Evolutionary conservation across 2,329 filamentous ascomycete species (phyloP), one percentile per base, ranked within the genome.

Genomic region (Epicoccum nigrum): DNA sequence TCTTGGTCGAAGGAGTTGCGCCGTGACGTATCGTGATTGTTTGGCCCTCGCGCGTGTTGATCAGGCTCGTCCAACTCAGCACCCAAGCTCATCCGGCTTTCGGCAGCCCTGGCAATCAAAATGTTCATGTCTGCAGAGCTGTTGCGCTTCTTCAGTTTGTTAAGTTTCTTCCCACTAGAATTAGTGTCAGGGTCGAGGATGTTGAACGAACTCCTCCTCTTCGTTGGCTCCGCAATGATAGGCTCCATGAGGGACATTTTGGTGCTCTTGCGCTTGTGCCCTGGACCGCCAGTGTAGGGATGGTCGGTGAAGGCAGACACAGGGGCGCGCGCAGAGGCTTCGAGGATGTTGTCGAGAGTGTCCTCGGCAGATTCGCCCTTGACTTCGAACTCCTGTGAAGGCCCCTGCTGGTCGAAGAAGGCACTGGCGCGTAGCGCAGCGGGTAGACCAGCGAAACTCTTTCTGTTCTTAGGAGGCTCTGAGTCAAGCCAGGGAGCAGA

Each of bases 221-320:
- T 73, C 17, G 68, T 65, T 7, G 49, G 38, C 21, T 67, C 59
- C 5, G 66, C 60, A 2, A 54, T 31, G 21, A 62, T 62, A 3
- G 58, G 57, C 7, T 61, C 58, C 13, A 50, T 17, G 8, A 69
- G 62, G 9, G 69, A 56, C 1, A 68, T 35, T 47, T 72, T 66
- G 6, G 68, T 65, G 21, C 56, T 80, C 82, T 59, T 81, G 76
- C 58, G 27, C 52, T 57, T 61, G 45, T 60, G 62, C 48, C 67
- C 72, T 60, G 51, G 68, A 55, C 88, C 88, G 67, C 92, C 92
- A 21, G 87, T 89, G 66, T 89, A 92, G 0, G 87, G 84, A 70
- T 97, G 92, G 65, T 97, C 91, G 0, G 89, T 96, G 64, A 97
- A 97, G 20, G 92, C 93, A 59, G 82, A 90, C 23, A 96, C 92